Base-by-base conservation (phyloP, 1,284 basidiomycete species). In the Peniophora sp. region DNA sequence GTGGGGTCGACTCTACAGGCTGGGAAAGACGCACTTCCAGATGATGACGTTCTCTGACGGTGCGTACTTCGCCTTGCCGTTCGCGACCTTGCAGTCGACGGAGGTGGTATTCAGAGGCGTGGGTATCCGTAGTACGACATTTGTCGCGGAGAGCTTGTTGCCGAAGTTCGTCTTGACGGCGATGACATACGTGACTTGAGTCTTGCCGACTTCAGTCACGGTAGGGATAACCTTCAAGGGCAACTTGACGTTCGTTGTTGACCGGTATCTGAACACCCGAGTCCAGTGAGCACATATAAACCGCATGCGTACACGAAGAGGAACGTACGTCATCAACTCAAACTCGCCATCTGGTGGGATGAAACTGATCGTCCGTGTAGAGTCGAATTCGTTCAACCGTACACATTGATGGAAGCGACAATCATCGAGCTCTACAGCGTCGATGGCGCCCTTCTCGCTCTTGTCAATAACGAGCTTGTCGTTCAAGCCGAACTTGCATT, bases 341-440 rank as follows among this genome's bases (percentile, higher is more conserved):
- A 99, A 99, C 66, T 99, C 97, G 39, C 97, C 97, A 63, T 99
- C 97, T 1, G 97, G 97, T 1, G 97, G 97, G 46, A 99, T 87
- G 67, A 99, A 99, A 60, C 87, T 92, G 70, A 99, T 98, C 3
- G 89, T 92, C 41, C 96, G 78, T 55, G 86, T 88, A 14, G 88
- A 85, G 64, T 98, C 95, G 66, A 97, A 98, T 67, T 95, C 94
- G 58, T 88, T 87, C 39, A 99, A 72, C 53, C 92, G 83, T 39
- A 99, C 97, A 68, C 97, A 99, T 68, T 99, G 97, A 62, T 99
- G 97, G 75, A 99, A 99, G 55, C 92, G 90, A 67, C 96, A 98
- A 64, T 99, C 96, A 63, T 97, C 96, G 42, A 99, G 74, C 66
- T 98, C 93, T 36, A 97, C 94, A 1, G 91, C 90, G 58, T 91